These are phyloP conservation scores for Coccomyxa subellipsoidea DNA, from an alignment of 163 green algal species.

Conservation along the genomic window DNA sequence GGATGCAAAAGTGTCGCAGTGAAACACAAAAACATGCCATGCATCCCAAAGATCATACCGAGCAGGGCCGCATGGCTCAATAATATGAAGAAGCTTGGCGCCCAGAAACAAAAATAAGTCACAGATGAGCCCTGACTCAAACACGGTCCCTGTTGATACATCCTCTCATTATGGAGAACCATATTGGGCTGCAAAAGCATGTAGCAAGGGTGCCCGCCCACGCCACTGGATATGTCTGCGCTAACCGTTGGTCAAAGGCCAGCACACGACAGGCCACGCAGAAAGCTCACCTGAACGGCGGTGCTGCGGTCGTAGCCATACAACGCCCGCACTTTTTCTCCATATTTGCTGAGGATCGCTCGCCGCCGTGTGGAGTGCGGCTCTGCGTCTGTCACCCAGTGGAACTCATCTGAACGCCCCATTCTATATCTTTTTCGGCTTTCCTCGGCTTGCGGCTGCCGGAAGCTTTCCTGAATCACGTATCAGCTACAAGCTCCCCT, in stretches of 20 bases:
- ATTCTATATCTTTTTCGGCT: neutral
- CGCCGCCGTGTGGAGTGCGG: conserved; percentile 46
- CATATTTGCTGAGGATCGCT: conserved; percentile 58
- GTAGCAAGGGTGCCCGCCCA: neutral
- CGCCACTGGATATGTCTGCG: neutral
- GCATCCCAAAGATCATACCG: no score
- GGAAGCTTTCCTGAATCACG: neutral
- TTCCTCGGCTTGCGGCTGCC: neutral
- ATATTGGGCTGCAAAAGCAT: neutral
- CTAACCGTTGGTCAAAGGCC: neutral
- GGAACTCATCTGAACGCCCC: conserved; percentile 33
- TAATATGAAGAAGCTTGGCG: no score
- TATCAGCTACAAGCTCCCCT: neutral
- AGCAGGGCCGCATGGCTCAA: no score
- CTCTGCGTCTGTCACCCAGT: conserved; percentile 50
- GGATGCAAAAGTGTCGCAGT: no score
- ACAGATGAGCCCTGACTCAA: no score
- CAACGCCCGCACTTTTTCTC: conserved; percentile 48
- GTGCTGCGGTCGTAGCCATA: conserved; percentile 60
- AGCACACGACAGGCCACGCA: neutral
- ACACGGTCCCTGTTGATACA: no score
- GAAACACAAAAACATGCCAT: no score
- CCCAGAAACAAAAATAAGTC: no score
- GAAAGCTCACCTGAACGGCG: conserved; percentile 38
- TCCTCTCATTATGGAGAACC: no score